A percentile compares a stretch with the other conserved stretches of the same genome.
phyloP scores from a whole-genome alignment of 495 filamentous ascomycete genomes.

The Tuber brumale region DNA sequence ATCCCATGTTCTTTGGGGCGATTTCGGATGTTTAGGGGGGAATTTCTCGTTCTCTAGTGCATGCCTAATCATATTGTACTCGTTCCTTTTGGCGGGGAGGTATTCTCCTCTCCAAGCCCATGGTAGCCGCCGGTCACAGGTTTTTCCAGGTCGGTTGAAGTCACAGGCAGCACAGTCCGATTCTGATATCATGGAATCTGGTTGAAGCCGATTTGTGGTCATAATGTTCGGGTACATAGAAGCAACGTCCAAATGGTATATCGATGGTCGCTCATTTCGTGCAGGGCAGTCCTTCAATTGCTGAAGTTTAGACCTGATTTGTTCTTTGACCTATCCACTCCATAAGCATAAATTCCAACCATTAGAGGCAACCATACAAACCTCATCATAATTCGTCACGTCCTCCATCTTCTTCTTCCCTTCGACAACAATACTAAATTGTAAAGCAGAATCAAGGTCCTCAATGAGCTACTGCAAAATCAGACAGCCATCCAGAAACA shows the following conservation, averaged over 20 bases:
- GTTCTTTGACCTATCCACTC: conserved; percentile 56
- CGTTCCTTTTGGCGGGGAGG: conserved; percentile 86
- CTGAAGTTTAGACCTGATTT: conserved; percentile 67
- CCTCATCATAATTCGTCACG: conserved; percentile 82
- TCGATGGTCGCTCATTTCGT: conserved; percentile 74
- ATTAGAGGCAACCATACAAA: neutral
- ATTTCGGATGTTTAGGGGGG: conserved; percentile 64
- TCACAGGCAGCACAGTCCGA: conserved; percentile 95
- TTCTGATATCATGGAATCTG: conserved; percentile 95
- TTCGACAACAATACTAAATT: conserved; percentile 87
- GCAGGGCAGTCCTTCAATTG: conserved; percentile 74
- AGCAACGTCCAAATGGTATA: conserved; percentile 97
- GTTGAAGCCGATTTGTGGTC: conserved; percentile 96
- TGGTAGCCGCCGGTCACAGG: conserved; percentile 86
- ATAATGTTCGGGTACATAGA: conserved; percentile 99
- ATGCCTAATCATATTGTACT: conserved; percentile 98
- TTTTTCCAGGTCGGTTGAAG: conserved; percentile 96
- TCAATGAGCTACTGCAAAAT: conserved; percentile 50
- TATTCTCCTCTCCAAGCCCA: conserved; percentile 99
- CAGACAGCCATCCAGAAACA: conserved; percentile 2
- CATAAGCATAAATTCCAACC: conserved; percentile 13
- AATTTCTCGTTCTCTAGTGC: conserved; percentile 91
- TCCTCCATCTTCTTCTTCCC: conserved; percentile 91
- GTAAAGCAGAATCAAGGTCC: conserved; percentile 84
- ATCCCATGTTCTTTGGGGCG: conserved; percentile 65